Conservation (phyloP, 1,284 basidiomycete genomes). For the Malassezia pachydermatis region DNA sequence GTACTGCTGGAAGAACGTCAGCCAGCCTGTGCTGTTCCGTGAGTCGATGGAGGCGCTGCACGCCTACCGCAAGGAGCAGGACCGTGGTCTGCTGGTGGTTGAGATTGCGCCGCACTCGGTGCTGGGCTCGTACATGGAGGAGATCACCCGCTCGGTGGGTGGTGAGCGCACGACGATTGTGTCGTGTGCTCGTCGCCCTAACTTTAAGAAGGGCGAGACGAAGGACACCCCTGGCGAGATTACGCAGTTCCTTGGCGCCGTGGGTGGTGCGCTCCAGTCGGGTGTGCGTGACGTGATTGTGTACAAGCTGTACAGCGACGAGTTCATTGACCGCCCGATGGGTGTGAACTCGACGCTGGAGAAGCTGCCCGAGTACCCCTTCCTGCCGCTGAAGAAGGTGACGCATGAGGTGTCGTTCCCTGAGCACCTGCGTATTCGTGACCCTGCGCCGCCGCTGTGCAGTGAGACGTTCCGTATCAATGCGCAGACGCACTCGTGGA, state of each 20-base stretch:
- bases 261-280: conserved; percentile 14
- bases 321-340: conserved; percentile 14
- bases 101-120: conserved; percentile 20
- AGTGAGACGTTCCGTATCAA: conserved; percentile 13
- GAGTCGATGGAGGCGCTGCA: conserved; percentile 19
- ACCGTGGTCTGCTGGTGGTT: conserved; percentile 17
- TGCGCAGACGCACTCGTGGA: conserved; percentile 20
- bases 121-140: conserved; percentile 21
- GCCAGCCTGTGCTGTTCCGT: conserved; percentile 18
- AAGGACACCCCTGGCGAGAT: conserved; percentile 14
- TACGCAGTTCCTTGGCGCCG: conserved; percentile 15
- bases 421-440: conserved; percentile 14
- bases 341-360: conserved; percentile 15
- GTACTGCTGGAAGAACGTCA: conserved; percentile 23
- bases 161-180: conserved; percentile 18
- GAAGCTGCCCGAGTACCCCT: conserved; percentile 16
- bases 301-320: conserved; percentile 17
- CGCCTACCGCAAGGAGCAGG: conserved; percentile 14
- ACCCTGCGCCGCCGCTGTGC: conserved; percentile 7
- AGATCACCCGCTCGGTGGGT: conserved; percentile 5
- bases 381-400: conserved; percentile 15
- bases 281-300: conserved; percentile 14
- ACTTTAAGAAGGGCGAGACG: conserved; percentile 21
- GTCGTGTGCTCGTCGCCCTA: conserved; percentile 14
- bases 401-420: conserved; percentile 12